Percentiles rank a stretch among this genome's conserved stretches.
phyloP scores from a whole-genome alignment of 2,329 filamentous ascomycete genomes.

The Phialophora chinensis region DNA sequence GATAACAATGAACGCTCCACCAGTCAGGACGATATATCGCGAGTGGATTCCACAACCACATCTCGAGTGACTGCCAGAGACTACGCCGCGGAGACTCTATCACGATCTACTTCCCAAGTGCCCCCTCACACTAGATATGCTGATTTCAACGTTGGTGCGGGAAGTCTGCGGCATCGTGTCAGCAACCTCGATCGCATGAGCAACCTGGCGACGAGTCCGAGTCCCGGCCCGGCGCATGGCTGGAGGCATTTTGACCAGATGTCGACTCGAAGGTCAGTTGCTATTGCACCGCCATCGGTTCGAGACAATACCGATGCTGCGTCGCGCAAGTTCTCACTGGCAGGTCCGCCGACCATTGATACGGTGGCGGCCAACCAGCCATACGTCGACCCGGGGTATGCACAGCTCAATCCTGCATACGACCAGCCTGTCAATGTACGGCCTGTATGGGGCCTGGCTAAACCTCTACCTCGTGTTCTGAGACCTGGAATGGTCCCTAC shows the following conservation, averaged over 20 bases:
- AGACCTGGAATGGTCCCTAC: constrained; percentile 60
- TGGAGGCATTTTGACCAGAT: constrained; percentile 15
- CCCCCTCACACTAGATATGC: constrained; percentile 17
- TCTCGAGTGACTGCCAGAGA: constrained; percentile 20
- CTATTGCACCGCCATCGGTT: constrained; percentile 19
- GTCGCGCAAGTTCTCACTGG: constrained; percentile 41
- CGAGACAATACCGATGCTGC: constrained; percentile 18
- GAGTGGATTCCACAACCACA: not conserved
- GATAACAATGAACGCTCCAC: constrained; percentile 15
- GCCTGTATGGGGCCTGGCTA: constrained; percentile 61
- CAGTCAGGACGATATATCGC: constrained; percentile 15
- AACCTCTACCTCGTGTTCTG: constrained; percentile 61
- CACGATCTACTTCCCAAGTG: constrained; percentile 14
- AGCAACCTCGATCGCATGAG: constrained; percentile 23
- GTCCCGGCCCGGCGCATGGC: constrained; percentile 22
- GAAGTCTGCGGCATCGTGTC: constrained; percentile 21
- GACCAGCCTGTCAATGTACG: constrained; percentile 57
- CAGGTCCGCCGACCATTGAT: constrained; percentile 39
- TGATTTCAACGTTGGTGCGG: constrained; percentile 20
- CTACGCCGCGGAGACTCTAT: constrained; percentile 15
- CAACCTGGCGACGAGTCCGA: constrained; percentile 15
- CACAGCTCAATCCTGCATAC: constrained; percentile 60
- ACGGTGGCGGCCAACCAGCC: constrained; percentile 47
- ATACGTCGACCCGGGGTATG: constrained; percentile 61
- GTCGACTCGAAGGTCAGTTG: constrained; percentile 24